Base-by-base conservation (phyloP, 2,329 filamentous ascomycete genomes). In the Calonectria leucothoes region DNA sequence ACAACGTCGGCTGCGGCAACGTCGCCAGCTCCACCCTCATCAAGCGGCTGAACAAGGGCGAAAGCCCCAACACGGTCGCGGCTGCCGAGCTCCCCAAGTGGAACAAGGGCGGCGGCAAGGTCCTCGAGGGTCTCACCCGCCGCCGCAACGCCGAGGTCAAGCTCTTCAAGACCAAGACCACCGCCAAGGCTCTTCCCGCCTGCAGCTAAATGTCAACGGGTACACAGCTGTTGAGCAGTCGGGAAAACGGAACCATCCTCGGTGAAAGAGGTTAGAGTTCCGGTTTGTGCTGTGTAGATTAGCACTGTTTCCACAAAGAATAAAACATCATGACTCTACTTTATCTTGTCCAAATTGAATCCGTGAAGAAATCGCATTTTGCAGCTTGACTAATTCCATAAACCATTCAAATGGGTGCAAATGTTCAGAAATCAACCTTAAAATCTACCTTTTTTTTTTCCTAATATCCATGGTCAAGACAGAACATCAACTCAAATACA, bases 1-100 rank as follows among this genome's bases (percentile, higher is more conserved):
- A 86, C 84, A 90, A 90, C 77, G 82, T 87, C 52, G 88, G 88
- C 31, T 87, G 84, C 71, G 86, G 84, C 4, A 83, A 83, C 59
- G 82, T 85, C 4, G 70, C 73, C n/a, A 78, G 76, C 0, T 89
- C 87, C 5, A 84, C 82, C 0, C 88, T 59, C 82, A 70, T 79
- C 42, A 55, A 35, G 1, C 76, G 76, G 17, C 74, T 78, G 4
- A 79, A 78, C 33, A 67, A 70, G 1, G 69, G 74, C 0, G 77
- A 78, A 23, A 49, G 83, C 45, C 80, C 84, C 45, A 83, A 84
- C 74, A 85, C 81, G 0, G 88, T 75, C 0, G 70, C 85, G 20
- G 75, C 82, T 12, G 72, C 86, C 74, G 87, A 89, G 81, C 81
- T 89, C 48, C 87, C 87, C 6, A 85, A 86, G 80, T 89, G 87